Percentiles rank a stretch among this genome's conserved stretches.
Evolutionary conservation across 164 flowering plant genomes (phyloP).

Genomic region (Berberis vulgaris): DNA sequence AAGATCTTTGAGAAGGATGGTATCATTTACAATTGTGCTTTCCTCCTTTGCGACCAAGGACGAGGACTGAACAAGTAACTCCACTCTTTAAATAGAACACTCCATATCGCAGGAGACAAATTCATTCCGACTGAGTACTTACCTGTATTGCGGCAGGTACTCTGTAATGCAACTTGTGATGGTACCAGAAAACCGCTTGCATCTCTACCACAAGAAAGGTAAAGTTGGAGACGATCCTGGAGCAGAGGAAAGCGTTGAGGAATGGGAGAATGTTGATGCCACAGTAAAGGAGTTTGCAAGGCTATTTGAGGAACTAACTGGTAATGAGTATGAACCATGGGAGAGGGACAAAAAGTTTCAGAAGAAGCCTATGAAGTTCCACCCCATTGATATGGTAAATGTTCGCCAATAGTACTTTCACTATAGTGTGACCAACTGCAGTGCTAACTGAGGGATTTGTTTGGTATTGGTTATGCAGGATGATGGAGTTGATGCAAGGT

Average conservation of each 20-base stretch:
- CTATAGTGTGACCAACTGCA: neutral
- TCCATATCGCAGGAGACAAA: neutral
- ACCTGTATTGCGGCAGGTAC: conserved; percentile 28
- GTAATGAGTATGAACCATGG: conserved; percentile 81
- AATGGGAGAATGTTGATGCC: conserved; percentile 33
- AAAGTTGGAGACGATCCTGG: conserved; percentile 48
- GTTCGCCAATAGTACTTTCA: neutral
- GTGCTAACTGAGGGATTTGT: no score
- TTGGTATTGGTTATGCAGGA: conserved; percentile 23
- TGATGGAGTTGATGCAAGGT: conserved; percentile 65
- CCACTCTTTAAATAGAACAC: neutral
- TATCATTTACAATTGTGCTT: conserved; percentile 70
- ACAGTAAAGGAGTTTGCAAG: conserved; percentile 52
- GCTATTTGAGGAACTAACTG: conserved; percentile 64
- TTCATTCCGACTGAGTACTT: neutral
- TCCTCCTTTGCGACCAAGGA: conserved; percentile 45
- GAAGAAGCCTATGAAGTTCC: conserved; percentile 46
- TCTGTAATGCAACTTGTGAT: conserved; percentile 58
- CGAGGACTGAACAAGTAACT: conserved; percentile 49
- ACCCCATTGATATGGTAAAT: conserved; percentile 66
- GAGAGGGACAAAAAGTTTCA: conserved; percentile 66
- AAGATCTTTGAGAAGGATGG: conserved; percentile 73
- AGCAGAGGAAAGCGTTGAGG: conserved; percentile 65
- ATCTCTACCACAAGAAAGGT: conserved; percentile 67
- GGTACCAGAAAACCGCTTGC: conserved; percentile 43